Evolutionary conservation across 495 filamentous ascomycete genomes (phyloP), one percentile per base, ranked within the genome.

Genomic region (Aspergillus sparsus): DNA sequence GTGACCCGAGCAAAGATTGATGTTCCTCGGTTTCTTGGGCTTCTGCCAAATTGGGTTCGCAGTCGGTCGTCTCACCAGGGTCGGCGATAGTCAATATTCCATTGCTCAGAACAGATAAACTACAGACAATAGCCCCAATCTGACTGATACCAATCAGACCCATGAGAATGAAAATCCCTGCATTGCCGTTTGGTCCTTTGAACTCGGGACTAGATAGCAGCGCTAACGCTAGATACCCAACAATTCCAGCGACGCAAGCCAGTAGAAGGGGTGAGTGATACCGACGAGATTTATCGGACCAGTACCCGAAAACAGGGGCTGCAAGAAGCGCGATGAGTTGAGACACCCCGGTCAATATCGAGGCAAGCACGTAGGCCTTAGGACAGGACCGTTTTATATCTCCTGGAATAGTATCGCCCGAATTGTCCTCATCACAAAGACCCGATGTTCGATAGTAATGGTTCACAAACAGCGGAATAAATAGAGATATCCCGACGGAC

Each of bases 91-190:
- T 71, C 41, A 96, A 76, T 37, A 97, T 87, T 3, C 89, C 92
- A 7, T 86, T 83, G 21, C 88, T 91, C 6, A 98, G 78, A 1
- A 96, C 85, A 0, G 90, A 92, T 13, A 98, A 79, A 58, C 89
- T 93, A 71, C 92, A 95, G 0, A 98, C 94, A 59, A 98, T 97
- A 10, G 91, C 86, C 7, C 93, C 95, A 57, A 98, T 98, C 73
- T 98, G 95, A 62, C 87, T 91, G 53, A 95, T 82, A 2, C 94
- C 94, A 18, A 97, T 80, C 11, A 96, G 69, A 3, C 86, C 83
- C 55, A 91, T 91, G 15, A 91, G 80, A n/a, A 89, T 44, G 66
- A 96, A 92, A 3, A 93, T 85, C 11, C 74, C 81, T 0, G 83
- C 78, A 39, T 76, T 85, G 7, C 89, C 89, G 49, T 87, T 75